A percentile compares a stretch with the other conserved stretches of the same genome.
These are phyloP conservation scores for Botrytis sinoallii DNA, from an alignment of 2,329 filamentous ascomycete species.

Conservation along the genomic window DNA sequence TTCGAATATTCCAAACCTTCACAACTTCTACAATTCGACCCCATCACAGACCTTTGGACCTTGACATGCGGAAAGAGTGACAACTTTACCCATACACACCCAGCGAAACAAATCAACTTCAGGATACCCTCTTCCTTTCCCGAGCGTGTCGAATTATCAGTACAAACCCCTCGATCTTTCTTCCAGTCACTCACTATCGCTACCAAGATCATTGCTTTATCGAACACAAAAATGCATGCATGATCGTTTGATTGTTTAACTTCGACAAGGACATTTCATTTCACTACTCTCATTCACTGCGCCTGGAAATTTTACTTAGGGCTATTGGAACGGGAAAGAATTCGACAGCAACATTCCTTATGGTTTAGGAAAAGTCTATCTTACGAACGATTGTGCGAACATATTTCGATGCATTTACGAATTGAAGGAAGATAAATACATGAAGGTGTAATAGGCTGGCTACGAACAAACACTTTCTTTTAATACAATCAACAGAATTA, in stretches of 20 bases:
- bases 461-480: background rate
- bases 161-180: background rate
- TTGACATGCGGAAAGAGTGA: background rate
- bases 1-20: background rate
- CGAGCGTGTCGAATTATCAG: background rate
- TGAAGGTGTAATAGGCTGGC: background rate
- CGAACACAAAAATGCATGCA: background rate
- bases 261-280: background rate
- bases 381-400: background rate
- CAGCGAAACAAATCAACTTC: background rate
- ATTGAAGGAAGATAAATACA: background rate
- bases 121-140: background rate
- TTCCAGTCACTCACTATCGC: background rate
- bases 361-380: background rate
- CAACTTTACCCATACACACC: background rate
- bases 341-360: background rate
- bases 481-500: background rate
- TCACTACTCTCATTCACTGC: background rate
- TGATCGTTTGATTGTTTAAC: background rate
- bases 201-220: background rate
- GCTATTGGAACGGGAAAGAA: background rate
- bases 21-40: background rate
- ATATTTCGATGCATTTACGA: slow-evolving; percentile 5
- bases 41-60: background rate
- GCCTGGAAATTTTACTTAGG: background rate